Base-by-base conservation (phyloP, 2,329 filamentous ascomycete species). In the Coleophoma eucalyptorum region DNA sequence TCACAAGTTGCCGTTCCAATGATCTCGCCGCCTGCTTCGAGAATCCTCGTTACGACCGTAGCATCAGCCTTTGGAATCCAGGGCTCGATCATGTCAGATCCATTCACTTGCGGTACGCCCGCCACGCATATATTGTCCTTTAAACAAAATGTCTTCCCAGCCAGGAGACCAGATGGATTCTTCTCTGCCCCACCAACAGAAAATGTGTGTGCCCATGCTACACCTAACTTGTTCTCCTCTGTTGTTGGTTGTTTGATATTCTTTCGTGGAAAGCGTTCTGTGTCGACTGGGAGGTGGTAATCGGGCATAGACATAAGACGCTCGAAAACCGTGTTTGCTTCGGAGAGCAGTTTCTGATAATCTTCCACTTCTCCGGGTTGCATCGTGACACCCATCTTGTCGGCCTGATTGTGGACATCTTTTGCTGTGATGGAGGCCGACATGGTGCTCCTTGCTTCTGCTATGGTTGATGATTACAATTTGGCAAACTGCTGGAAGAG, bases 121-220 rank as follows among this genome's bases (percentile, higher is more conserved):
- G 76, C 76, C 1, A 81, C 76, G 3, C 76, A 72, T 40, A 81
- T 74, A 26, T 75, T 77, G 52, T 81, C 78, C 57, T 81, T 81
- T 10, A 81, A 50, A 50, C 74, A 76, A 3, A 79, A 60, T 0
- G 69, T 72, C 48, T 74, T 79, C 0, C 71, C 73, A 41, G 51
- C 63, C 20, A 76, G 50, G 4, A 48, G 32, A 4, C 40, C 46
- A 6, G 34, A 51, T 16, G 49, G 50, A 16, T 43, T 38, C 37
- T 61, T 64, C 26, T 65, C 73, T 37, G 62, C 60, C 11, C 26
- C 42, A n/a, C 26, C 26, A 48, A 79, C 76, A 6, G 70, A 60
- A 46, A 78, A 78, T 16, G 66, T 71, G 54, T 78, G 72, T 1
- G 74, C 75, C 76, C 77, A 79, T 0, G 76, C 76, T 53, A 73